Evolutionary conservation across 306 rosid species (phyloP), one percentile per base, ranked within the genome.

Genomic region (Prinsepia uniflora): DNA sequence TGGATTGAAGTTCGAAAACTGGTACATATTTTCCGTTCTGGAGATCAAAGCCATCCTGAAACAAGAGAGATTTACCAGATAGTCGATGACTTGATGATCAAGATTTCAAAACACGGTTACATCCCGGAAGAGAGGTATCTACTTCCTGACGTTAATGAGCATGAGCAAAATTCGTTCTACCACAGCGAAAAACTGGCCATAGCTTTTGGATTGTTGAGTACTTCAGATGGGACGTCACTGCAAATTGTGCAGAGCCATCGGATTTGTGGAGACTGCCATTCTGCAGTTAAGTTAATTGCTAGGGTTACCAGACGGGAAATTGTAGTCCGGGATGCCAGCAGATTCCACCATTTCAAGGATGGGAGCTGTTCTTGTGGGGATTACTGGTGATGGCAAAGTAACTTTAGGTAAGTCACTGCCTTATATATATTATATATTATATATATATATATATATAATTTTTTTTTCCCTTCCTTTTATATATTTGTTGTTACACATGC

Each of bases 311-410:
- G 82, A 57, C 81, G 97, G 17, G 90, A 84, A 75, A 93, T 93
- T 73, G 92, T 90, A 65, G 63, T 90, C 63, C 85, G 87, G 74
- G 98, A 92, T 61, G 89, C 88, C 65, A 82, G 96, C 75, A 84
- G 96, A 80, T 90, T 92, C 73, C 98, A 92, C 83, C 96, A 85
- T 84, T 90, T 90, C 85, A 85, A 73, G 80, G 76, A 88, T 65
- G 98, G 97, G 65, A 73, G n/a, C 47, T 90, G 98, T 74, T 93
- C 96, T 68, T 93, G 98, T 80, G 93, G 96, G 22, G 85, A 85
- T 75, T 93, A 93, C 78, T 88, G 98, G 96, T 93, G 83, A 88
- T 74, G 78, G 42, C 24, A 71, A 36, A 63, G 22, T 40, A 62
- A n/a, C 62, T 54, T 61, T 75, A 72, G 3, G 36, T 30, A 30